Base-by-base conservation (phyloP, 352 stramenopile species). In the Pythium monospermum region DNA sequence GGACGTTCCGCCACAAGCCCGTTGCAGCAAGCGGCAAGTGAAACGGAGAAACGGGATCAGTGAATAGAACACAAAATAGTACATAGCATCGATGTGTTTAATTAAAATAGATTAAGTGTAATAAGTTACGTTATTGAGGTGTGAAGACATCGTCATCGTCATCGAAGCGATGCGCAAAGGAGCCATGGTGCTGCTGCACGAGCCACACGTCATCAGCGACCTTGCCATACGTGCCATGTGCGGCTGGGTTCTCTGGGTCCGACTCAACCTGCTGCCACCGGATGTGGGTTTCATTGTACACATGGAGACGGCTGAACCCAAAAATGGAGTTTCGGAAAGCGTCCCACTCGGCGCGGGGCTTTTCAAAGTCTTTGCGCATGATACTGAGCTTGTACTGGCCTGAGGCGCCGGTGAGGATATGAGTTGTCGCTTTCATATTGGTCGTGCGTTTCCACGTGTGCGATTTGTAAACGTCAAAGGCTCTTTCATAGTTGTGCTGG, bases 401-500 rank as follows among this genome's bases (percentile, higher is more conserved):
- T n/a, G 83, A 91, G 7, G 82, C 84, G n/a, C 85, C 85, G 2
- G 82, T 94, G 49, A 94, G 69, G 33, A 96, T 93, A 69, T 96
- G 85, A 30, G 84, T 95, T 12, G 87, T 95, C 19, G 77, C 83
- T 13, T 61, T 62, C 78, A 91, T 93, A 65, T 95, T 88, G 42
- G 46, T 71, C n/a, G 83, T 93, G 32, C 72, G 69, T 33, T 69
- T 61, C 66, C 66, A 76, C 4, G 81, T 93, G 31, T 66, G 30
- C 2, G 59, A 73, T 21, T 71, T 69, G 61, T 91, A 92, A 6
- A 95, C 66, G 56, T 94, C 85, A 44, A 79, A 95, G 16, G 79
- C 83, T 31, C 87, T 76, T 56, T 95, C 86, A 66, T 95, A 96
- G 66, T 96, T 95, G 76, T 96, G 87, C 55, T 94, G 83, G 64